phyloP scores from a whole-genome alignment of 2,329 filamentous ascomycete genomes.

The Aspergillus uvarum region DNA sequence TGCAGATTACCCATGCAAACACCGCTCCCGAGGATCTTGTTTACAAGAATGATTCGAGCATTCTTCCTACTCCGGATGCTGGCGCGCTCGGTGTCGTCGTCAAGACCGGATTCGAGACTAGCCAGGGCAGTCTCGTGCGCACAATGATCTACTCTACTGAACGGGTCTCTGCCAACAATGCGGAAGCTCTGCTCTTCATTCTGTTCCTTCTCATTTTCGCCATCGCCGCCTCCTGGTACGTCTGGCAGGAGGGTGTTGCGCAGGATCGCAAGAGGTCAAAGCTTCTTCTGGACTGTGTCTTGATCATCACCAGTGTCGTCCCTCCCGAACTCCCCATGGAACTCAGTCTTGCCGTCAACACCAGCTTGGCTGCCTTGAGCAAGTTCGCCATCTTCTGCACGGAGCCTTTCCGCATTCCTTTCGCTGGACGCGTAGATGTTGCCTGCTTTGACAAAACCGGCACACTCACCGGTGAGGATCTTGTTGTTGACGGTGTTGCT shows the following conservation, averaged over 20 bases:
- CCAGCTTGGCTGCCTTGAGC: slow-evolving; percentile 88
- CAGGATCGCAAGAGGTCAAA: slow-evolving; percentile 97
- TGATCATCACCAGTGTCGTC: slow-evolving; percentile 96
- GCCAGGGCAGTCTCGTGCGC: slow-evolving; percentile 92
- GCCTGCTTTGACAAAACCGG: slow-evolving; percentile 99
- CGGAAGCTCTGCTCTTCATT: slow-evolving; percentile 94
- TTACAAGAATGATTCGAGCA: slow-evolving; percentile 69
- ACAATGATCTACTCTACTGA: slow-evolving; percentile 99
- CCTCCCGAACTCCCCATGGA: slow-evolving; percentile 99
- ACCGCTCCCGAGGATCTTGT: slow-evolving; percentile 64
- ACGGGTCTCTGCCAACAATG: slow-evolving; percentile 96
- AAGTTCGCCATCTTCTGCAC: slow-evolving; percentile 98
- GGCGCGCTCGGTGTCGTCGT: slow-evolving; percentile 91
- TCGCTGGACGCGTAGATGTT: slow-evolving; percentile 89
- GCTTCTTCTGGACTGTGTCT: slow-evolving; percentile 91
- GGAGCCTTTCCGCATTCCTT: slow-evolving; percentile 97
- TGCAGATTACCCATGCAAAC: slow-evolving; percentile 89
- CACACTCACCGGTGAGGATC: slow-evolving; percentile 90
- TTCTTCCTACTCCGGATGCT: slow-evolving; percentile 83
- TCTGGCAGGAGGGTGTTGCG: slow-evolving; percentile 93
- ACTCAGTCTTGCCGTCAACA: slow-evolving; percentile 94
- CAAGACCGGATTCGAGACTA: slow-evolving; percentile 98
- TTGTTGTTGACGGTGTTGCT: slow-evolving; percentile 95
- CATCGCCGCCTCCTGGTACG: slow-evolving; percentile 96
- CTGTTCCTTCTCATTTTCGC: slow-evolving; percentile 95